Evolutionary conservation across 2,329 filamentous ascomycete species (phyloP), one percentile per base, ranked within the genome.

Genomic region (Xylariaceae sp.): DNA sequence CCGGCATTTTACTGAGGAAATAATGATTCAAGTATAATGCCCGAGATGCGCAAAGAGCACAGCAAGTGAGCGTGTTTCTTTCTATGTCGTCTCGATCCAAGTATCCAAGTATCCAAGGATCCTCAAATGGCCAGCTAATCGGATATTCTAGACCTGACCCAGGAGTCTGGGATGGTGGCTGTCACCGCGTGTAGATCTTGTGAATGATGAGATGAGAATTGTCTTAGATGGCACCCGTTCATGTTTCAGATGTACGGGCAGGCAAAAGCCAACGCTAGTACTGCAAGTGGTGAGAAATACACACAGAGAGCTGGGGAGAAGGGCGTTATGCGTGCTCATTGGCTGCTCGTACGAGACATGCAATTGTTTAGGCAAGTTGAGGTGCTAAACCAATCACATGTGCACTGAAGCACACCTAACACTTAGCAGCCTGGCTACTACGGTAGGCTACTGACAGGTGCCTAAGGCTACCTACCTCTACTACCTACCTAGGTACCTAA

Each of bases 101-200:
- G 12, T 6, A 17, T 4, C 28, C 28, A 31, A 31, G 7, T 12
- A 31, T 31, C 33, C 5, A 8, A 16, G 33, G 21, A 14, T 23
- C 14, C 14, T 16, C 24, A 17, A 26, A 21, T 19, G 17, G 14
- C 45, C 29, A 14, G 48, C 33, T 31, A 23, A 45, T 29, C 33
- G 12, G 50, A 55, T 44, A 56, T 53, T 51, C 53, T 60, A 44
- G 46, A 50, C 54, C 44, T 41, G 55, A 59, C 58, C 61, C 61
- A 45, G 45, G 31, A 44, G 41, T 41, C 46, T 55, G 67, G 67
- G 62, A 65, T 64, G 61, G 63, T 65, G 67, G 62, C 59, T 64
- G 61, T 61, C 64, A 69, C 64, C 44, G 26, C 14, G 4, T 26
- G 66, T 62, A 61, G 67, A 69, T 69, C 67, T 64, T 26, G 53